phyloP scores from a whole-genome alignment of 1,139 yeast genomes.

The Yamadazyma atmosphaerica region DNA sequence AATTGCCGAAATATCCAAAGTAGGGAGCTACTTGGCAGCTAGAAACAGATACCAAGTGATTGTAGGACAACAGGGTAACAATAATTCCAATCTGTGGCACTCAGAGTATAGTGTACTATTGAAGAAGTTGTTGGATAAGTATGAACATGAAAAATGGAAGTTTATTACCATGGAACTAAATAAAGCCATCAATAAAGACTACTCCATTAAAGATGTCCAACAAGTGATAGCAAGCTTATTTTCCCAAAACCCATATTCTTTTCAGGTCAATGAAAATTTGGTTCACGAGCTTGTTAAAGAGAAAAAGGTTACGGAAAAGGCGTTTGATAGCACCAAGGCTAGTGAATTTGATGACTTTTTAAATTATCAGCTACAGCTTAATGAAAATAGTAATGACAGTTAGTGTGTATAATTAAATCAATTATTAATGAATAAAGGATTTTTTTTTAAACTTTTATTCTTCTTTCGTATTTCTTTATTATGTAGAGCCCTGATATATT shows the following conservation, averaged over 20 bases:
- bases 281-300: conserved; percentile 40
- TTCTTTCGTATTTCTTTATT: not conserved
- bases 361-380: conserved; percentile 4
- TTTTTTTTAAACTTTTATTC: no score
- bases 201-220: conserved; percentile 56
- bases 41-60: conserved; percentile 77
- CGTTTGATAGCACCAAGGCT: conserved; percentile 18
- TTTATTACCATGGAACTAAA: conserved; percentile 62
- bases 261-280: conserved; percentile 54
- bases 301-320: conserved; percentile 37
- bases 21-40: conserved; percentile 71
- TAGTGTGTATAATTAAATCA: not conserved
- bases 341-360: conserved; percentile 13
- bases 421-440: no score
- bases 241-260: conserved; percentile 54
- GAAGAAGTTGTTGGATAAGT: conserved; percentile 59
- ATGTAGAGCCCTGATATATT: no score
- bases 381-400: not conserved
- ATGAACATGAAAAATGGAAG: conserved; percentile 72
- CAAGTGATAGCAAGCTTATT: conserved; percentile 55
- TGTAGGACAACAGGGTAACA: conserved; percentile 81
- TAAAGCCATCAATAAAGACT: conserved; percentile 56
- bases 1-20: conserved; percentile 66
- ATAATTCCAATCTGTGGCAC: conserved; percentile 65
- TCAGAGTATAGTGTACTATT: conserved; percentile 55